Evolutionary conservation across 1,139 yeast species (phyloP).

Genomic region (Schizosaccharomyces versatilis): DNA sequence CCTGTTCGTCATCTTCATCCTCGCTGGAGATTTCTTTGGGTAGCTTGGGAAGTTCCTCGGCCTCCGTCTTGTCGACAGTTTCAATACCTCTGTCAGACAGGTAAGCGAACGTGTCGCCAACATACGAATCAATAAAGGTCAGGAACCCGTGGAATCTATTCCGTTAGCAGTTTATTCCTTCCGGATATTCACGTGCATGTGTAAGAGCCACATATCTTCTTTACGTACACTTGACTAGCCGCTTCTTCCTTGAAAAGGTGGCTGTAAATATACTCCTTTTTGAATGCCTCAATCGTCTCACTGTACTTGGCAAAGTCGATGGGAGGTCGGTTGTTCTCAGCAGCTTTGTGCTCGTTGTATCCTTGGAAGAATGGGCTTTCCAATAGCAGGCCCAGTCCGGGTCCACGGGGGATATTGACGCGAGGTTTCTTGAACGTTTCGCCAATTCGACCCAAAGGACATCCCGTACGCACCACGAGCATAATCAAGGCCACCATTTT

Average conservation of each 20-base stretch:
- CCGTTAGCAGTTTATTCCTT: too few species aligned
- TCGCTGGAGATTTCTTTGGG: neutral
- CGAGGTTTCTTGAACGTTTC: conserved; percentile 56
- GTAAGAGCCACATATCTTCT: neutral
- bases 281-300: conserved; percentile 43
- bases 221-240: conserved; percentile 35
- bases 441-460: conserved; percentile 53
- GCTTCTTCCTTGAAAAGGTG: conserved; percentile 79
- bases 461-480: conserved; percentile 61
- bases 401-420: conserved; percentile 89
- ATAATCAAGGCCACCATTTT: conserved; percentile 96
- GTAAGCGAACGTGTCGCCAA: neutral
- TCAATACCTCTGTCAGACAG: neutral
- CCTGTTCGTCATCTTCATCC: neutral
- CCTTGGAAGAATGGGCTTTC: conserved; percentile 86
- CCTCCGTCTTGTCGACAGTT: neutral
- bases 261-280: conserved; percentile 71
- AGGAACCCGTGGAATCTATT: neutral
- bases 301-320: conserved; percentile 48
- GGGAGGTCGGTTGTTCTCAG: conserved; percentile 16
- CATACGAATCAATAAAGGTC: neutral
- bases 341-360: conserved; percentile 35
- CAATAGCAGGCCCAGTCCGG: conserved; percentile 73
- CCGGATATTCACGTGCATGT: too few species aligned
- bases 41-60: neutral